Conservation (phyloP, 257 asterid species). For the Coffea eugenioides region DNA sequence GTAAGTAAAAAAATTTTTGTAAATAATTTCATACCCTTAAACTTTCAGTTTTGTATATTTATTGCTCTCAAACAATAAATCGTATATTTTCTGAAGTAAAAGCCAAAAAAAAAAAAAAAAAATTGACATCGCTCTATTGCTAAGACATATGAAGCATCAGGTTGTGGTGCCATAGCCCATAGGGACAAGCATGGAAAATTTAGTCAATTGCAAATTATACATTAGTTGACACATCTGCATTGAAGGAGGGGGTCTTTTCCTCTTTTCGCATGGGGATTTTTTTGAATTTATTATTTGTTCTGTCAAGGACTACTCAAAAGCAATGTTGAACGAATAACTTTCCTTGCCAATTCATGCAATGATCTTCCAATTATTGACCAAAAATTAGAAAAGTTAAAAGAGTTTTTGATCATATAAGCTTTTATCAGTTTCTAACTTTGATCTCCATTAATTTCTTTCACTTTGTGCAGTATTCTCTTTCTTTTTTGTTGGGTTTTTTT, state of each 20-base stretch:
- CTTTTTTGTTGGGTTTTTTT: too few relatives aligned
- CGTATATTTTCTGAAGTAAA: too few relatives aligned
- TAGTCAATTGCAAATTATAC: not conserved
- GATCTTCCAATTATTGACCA: conserved; percentile 8
- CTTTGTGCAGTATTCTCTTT: not conserved
- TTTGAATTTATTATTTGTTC: not conserved
- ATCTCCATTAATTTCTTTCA: not conserved
- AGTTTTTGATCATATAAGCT: not conserved
- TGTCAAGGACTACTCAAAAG: not conserved
- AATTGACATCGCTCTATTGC: not conserved
- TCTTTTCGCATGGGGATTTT: not conserved
- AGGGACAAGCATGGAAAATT: not conserved
- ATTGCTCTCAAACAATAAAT: too few relatives aligned
- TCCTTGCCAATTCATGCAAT: conserved; percentile 4
- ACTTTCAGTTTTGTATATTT: too few relatives aligned
- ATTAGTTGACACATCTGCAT: not conserved
- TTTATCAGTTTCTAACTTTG: not conserved
- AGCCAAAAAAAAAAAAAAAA: not conserved
- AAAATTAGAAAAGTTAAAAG: not conserved
- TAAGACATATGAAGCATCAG: not conserved
- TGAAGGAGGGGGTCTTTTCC: not conserved
- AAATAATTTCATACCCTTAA: too few relatives aligned
- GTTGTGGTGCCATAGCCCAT: not conserved
- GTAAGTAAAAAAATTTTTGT: too few relatives aligned
- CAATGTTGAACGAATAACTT: not conserved